Evolutionary conservation across 495 filamentous ascomycete species (phyloP).

Genomic region (Aspergillus kassunensis): DNA sequence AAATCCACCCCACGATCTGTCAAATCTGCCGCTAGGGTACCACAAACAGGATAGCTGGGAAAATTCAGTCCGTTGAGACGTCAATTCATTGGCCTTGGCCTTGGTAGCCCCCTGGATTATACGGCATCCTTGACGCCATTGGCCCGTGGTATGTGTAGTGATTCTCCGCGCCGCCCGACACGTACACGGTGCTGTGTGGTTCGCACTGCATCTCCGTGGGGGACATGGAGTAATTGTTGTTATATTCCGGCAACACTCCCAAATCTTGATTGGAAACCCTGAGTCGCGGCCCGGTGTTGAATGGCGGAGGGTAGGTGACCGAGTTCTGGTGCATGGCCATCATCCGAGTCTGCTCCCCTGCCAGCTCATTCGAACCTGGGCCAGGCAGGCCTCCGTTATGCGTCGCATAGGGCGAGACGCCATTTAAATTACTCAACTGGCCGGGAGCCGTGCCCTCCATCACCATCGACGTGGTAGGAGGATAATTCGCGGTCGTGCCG

Average conservation of each 20-base stretch:
- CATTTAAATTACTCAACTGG: slow-evolving; percentile 19
- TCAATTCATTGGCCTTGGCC: slow-evolving; percentile 7
- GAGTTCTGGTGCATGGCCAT: slow-evolving; percentile 26
- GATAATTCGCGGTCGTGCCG: slow-evolving; percentile 7
- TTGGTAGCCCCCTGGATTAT: slow-evolving; percentile 15
- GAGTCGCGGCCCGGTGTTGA: slow-evolving; percentile 26
- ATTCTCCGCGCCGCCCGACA: slow-evolving; percentile 15
- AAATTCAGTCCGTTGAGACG: neutral
- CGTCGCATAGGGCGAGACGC: slow-evolving; percentile 6
- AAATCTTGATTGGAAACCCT: slow-evolving; percentile 21
- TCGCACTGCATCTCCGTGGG: slow-evolving; percentile 21
- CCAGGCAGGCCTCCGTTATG: slow-evolving; percentile 10
- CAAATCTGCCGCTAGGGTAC: slow-evolving; percentile 15
- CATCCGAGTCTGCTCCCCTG: slow-evolving; percentile 12
- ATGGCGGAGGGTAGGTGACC: slow-evolving; percentile 40
- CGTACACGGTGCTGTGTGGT: slow-evolving; percentile 10
- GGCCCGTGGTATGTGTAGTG: slow-evolving; percentile 11
- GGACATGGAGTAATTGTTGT: slow-evolving; percentile 17
- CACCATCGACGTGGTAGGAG: slow-evolving; percentile 18
- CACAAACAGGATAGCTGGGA: slow-evolving; percentile 2
- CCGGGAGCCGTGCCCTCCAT: slow-evolving; percentile 30
- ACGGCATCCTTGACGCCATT: slow-evolving; percentile 15
- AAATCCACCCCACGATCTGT: slow-evolving; percentile 15
- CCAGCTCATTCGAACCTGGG: slow-evolving; percentile 6
- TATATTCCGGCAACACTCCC: slow-evolving; percentile 25